Percentiles rank a stretch among this genome's conserved stretches.
phyloP scores from a whole-genome alignment of 306 rosid genomes.

The Elaeagnus macrophylla region DNA sequence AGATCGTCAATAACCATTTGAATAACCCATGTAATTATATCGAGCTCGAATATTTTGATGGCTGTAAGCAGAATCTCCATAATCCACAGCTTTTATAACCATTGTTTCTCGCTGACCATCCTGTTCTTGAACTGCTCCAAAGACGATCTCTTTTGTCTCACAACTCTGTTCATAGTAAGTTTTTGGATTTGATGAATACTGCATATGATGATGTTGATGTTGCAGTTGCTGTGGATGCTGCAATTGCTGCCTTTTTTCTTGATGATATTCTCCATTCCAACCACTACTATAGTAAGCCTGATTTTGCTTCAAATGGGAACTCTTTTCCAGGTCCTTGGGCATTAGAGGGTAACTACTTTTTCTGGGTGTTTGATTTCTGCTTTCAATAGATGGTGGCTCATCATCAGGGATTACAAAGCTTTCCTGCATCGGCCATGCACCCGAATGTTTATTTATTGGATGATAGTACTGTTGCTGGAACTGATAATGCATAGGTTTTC shows the following conservation, averaged over 20 bases:
- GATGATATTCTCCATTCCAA: conserved; percentile 51
- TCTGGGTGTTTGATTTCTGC: conserved; percentile 39
- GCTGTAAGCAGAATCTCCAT: conserved; percentile 57
- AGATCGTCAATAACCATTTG: conserved; percentile 43
- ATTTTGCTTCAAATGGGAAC: conserved; percentile 42
- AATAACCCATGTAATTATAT: conserved; percentile 49
- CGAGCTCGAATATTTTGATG: conserved; percentile 70
- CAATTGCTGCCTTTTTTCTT: conserved; percentile 26
- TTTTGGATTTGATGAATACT: conserved; percentile 54
- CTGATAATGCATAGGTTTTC: conserved; percentile 53
- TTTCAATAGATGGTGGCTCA: conserved; percentile 75
- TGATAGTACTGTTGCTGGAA: conserved; percentile 51
- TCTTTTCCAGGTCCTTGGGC: conserved; percentile 55
- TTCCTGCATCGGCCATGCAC: conserved; percentile 84
- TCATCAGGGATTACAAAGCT: conserved; percentile 83
- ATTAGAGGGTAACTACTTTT: conserved; percentile 49
- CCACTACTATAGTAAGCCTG: conserved; percentile 32
- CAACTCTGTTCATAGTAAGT: conserved; percentile 62
- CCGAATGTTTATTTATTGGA: conserved; percentile 37
- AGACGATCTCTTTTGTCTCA: conserved; percentile 86
- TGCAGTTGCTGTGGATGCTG: conserved; percentile 22
- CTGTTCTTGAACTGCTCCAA: conserved; percentile 94
- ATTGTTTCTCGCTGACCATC: conserved; percentile 78
- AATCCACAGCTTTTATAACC: conserved; percentile 88
- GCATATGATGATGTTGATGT: conserved; percentile 52